Conservation (phyloP, 495 filamentous ascomycete genomes). For the Penicillium paxilli region DNA sequence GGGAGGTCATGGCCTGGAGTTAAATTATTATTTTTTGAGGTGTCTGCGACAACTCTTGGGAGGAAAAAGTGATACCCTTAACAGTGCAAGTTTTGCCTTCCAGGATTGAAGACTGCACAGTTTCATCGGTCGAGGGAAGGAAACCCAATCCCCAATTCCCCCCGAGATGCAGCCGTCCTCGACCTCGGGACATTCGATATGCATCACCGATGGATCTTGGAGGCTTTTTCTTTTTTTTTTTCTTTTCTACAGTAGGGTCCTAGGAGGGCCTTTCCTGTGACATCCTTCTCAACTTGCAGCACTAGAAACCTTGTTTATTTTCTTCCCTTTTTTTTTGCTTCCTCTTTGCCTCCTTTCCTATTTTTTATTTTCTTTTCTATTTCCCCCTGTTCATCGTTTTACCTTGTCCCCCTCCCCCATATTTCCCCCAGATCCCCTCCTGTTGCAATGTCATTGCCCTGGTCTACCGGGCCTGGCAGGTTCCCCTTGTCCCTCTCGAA, state of each 20-base stretch:
- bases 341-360: conserved; percentile 6
- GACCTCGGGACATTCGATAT: conserved; percentile 27
- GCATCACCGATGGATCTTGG: conserved; percentile 33
- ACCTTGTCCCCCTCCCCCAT: too few species aligned
- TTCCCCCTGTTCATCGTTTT: too few species aligned
- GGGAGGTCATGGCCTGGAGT: conserved; percentile 44
- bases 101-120: conserved; percentile 42
- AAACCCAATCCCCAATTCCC: conserved; percentile 15
- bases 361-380: conserved; percentile 16
- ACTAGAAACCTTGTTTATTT: conserved; percentile 34
- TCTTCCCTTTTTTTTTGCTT: conserved; percentile 25
- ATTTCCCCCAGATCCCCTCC: too few species aligned
- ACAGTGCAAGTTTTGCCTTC: conserved; percentile 48
- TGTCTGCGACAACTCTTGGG: conserved; percentile 50
- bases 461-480: conserved; percentile 21
- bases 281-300: conserved; percentile 37
- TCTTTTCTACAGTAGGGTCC: too few species aligned
- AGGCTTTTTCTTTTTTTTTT: conserved; percentile 29
- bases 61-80: conserved; percentile 55
- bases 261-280: conserved; percentile 7
- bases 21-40: conserved; percentile 40
- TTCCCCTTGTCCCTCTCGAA: conserved; percentile 17
- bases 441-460: conserved; percentile 22
- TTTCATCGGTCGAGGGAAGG: conserved; percentile 39
- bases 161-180: conserved; percentile 27